Evolutionary conservation across 139 green algal species (phyloP).

Genomic region (Coelastrella sp.): DNA sequence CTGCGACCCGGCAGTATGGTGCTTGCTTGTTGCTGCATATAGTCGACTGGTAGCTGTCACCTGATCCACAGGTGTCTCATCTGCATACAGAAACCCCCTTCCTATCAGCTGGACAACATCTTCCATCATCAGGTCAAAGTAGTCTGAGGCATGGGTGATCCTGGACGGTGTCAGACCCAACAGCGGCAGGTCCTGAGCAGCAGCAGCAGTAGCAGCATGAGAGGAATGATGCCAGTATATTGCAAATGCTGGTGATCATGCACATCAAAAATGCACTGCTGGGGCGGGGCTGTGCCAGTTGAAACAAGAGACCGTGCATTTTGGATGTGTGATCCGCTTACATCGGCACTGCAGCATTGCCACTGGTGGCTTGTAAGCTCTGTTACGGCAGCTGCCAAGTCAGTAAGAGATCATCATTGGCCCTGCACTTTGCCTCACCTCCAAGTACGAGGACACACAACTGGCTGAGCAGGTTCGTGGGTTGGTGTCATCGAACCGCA

Average conservation of each 20-base stretch:
- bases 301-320: no score
- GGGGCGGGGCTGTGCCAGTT: no score
- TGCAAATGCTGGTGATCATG: not conserved
- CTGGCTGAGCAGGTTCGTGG: conserved; percentile 61
- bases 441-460: conserved; percentile 24
- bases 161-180: conserved; percentile 80
- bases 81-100: conserved; percentile 82
- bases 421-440: no score
- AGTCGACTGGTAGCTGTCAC: no score
- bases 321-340: no score
- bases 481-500: conserved; percentile 99
- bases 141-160: conserved; percentile 94
- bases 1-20: no score
- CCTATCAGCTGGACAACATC: conserved; percentile 79
- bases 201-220: conserved; percentile 12
- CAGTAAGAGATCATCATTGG: no score
- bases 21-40: no score
- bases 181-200: conserved; percentile 61
- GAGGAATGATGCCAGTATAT: not conserved
- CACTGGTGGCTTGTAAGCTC: no score
- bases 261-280: no score
- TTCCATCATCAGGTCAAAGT: conserved; percentile 73
- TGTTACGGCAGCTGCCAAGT: not conserved
- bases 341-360: no score
- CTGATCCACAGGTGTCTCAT: conserved; percentile 92